Evolutionary conservation across 805 yeast genomes (phyloP), one percentile per base, ranked within the genome.

Genomic region (Nakazawaea pomicola): DNA sequence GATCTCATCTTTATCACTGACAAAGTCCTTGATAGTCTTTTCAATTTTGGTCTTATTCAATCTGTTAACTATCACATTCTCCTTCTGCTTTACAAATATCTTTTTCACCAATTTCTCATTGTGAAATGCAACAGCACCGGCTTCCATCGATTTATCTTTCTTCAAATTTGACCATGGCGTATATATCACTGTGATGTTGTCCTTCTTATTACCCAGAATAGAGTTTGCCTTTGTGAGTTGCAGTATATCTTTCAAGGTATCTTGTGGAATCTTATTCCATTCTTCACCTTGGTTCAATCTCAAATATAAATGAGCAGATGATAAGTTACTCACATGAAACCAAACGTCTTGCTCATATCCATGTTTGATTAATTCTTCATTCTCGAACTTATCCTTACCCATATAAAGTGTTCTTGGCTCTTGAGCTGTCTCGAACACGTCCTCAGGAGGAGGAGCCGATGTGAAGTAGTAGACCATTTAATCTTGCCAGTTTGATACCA

Each of bases 161-260:
- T 72, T 67, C 41, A 85, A 63, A 53, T 85, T 85, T 19, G 72
- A 68, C 70, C 86, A 85, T 0, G 90, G 88, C 0, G 95, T 85
- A 51, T 77, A 77, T 30, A 85, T 72, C 7, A 85, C 72, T 2
- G 81, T 76, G 44, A 83, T 66, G 50, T 80, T 80, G 52, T 77
- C 76, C 49, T 74, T 58, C 53, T 85, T 85, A 59, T 80, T 83
- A 11, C 86, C 93, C 53, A 79, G 77, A 28, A 84, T 83, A 4
- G 90, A 82, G 55, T 81, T 80, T 9, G 86, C 83, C 56, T 85
- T 83, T 21, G 91, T 80, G 42, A 86, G 62, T 51, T 85, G 95
- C 1, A 82, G 80, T 35, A 63, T 48, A 46, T 68, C 71, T n/a
- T 55, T 60, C 9, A 84, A 54, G 0, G 82, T 62, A 3, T 60